Conservation (phyloP, 1,284 basidiomycete genomes). For the Ceratobasidium sp. region DNA sequence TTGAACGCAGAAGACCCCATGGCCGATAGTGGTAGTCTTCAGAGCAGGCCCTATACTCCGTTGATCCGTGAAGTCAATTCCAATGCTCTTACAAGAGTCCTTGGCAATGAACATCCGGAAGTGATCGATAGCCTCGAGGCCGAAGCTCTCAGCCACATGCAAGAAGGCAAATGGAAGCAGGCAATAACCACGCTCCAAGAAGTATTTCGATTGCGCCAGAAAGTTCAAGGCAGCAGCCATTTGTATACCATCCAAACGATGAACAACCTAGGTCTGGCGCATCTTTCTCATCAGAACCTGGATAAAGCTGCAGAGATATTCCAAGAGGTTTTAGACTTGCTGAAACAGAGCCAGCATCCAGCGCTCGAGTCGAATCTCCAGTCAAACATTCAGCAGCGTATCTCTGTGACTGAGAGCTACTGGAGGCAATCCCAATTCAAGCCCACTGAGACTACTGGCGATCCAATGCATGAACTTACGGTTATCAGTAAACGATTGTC, state of each 20-base stretch:
- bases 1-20: not conserved
- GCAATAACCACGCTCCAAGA: not conserved
- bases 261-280: not conserved
- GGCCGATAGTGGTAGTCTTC: not conserved
- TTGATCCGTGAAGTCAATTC: not conserved
- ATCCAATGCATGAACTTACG: too few relatives aligned
- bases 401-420: too few relatives aligned
- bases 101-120: not conserved
- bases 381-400: too few relatives aligned
- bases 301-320: too few relatives aligned
- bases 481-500: too few relatives aligned
- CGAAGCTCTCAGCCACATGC: not conserved
- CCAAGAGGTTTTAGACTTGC: too few relatives aligned
- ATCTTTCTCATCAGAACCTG: too few relatives aligned
- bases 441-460: too few relatives aligned
- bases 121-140: not conserved
- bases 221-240: not conserved
- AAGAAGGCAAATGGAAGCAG: not conserved
- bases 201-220: not conserved
- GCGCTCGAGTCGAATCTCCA: too few relatives aligned
- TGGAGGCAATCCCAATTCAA: too few relatives aligned
- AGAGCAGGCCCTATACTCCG: not conserved
- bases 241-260: not conserved
- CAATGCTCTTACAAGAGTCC: not conserved
- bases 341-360: too few relatives aligned